phyloP scores from a whole-genome alignment of 2,329 filamentous ascomycete species.

The Lomentospora prolificans region DNA sequence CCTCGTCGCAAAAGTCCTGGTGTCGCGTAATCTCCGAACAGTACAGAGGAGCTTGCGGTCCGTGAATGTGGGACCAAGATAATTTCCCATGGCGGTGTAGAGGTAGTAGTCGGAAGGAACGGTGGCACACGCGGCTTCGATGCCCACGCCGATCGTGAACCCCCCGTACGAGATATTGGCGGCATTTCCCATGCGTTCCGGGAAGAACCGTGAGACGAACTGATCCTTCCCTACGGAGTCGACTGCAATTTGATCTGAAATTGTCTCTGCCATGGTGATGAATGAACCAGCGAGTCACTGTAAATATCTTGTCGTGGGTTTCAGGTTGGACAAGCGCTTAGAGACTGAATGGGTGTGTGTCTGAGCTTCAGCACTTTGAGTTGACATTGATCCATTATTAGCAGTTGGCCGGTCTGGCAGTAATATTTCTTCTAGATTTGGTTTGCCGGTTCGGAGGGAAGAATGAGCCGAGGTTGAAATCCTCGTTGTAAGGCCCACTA shows the following conservation, averaged over 20 bases:
- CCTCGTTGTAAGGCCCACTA: too few species aligned
- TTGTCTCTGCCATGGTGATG: slow-evolving; percentile 11
- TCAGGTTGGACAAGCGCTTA: too few species aligned
- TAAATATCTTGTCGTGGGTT: too few species aligned
- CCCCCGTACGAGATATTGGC: slow-evolving; percentile 28
- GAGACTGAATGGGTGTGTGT: neutral
- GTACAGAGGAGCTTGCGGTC: slow-evolving; percentile 23
- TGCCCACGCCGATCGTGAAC: slow-evolving; percentile 25
- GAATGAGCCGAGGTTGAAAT: neutral
- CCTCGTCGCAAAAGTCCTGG: slow-evolving; percentile 32
- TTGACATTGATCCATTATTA: too few species aligned
- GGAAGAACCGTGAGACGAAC: slow-evolving; percentile 18
- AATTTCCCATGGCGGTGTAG: slow-evolving; percentile 32
- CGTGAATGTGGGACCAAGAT: slow-evolving; percentile 28
- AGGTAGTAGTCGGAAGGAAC: slow-evolving; percentile 25
- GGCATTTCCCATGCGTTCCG: slow-evolving; percentile 21
- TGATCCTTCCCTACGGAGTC: slow-evolving; percentile 1
- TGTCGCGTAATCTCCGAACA: slow-evolving; percentile 25
- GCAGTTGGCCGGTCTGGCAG: too few species aligned
- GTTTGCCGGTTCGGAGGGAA: neutral
- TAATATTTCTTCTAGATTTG: neutral
- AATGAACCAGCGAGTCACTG: too few species aligned
- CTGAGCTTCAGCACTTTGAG: too few species aligned
- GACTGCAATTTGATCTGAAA: slow-evolving; percentile 6
- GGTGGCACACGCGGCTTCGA: slow-evolving; percentile 25